These are phyloP conservation scores for Dothistroma pini DNA, from an alignment of 2,329 filamentous ascomycete species.

Conservation along the genomic window DNA sequence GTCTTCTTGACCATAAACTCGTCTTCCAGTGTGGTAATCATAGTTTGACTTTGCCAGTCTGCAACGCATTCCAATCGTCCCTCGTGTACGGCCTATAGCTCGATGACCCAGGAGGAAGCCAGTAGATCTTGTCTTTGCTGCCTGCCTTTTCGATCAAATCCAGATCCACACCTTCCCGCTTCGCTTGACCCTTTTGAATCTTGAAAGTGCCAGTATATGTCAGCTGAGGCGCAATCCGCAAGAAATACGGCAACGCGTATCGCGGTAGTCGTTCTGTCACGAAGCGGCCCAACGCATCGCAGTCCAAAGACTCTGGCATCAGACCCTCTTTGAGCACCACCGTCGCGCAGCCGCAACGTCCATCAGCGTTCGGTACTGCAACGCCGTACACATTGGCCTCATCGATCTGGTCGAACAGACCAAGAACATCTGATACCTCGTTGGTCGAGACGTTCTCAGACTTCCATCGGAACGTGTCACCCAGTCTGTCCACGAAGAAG, in stretches of 20 bases:
- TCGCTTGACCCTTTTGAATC: constrained; percentile 72
- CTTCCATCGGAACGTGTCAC: constrained; percentile 74
- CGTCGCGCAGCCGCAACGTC: constrained; percentile 75
- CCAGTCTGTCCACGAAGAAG: constrained; percentile 77
- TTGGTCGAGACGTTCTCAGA: constrained; percentile 46
- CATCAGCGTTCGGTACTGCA: constrained; percentile 72
- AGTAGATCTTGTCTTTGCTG: constrained; percentile 54
- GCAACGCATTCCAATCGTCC: constrained; percentile 65
- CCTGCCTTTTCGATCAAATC: constrained; percentile 47
- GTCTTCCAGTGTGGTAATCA: not conserved
- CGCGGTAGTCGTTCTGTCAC: constrained; percentile 58
- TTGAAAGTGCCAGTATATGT: constrained; percentile 81
- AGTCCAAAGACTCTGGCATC: constrained; percentile 45
- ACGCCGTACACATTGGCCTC: constrained; percentile 89
- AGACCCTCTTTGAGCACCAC: constrained; percentile 55
- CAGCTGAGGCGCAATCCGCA: constrained; percentile 61
- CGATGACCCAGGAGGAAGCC: constrained; percentile 58
- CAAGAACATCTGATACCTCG: constrained; percentile 72
- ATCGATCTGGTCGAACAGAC: constrained; percentile 60
- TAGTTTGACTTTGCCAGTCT: constrained; percentile 67
- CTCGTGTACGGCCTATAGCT: constrained; percentile 63
- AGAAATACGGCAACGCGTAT: constrained; percentile 73
- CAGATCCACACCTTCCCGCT: constrained; percentile 69
- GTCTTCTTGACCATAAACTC: not conserved
- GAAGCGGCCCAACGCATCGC: constrained; percentile 60